Conservation (phyloP, 345 rosid genomes). For the Microthlaspi erraticum region DNA sequence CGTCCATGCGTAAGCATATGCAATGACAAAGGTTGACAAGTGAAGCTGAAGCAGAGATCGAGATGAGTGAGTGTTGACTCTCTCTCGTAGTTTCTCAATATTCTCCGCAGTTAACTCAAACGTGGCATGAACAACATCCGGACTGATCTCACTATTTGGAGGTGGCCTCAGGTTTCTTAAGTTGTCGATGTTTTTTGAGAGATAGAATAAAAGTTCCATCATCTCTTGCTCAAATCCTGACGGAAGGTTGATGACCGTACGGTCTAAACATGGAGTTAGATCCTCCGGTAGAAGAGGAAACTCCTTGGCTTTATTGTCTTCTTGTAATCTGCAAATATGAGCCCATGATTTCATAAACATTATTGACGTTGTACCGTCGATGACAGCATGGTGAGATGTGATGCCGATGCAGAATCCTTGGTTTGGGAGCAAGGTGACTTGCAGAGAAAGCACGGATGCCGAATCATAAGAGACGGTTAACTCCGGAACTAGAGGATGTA, state of each 20-base stretch:
- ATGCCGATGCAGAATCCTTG: neutral
- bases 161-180: conserved; percentile 4
- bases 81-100: conserved; percentile 35
- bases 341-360: neutral
- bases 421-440: neutral
- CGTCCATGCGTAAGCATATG: conserved; percentile 29
- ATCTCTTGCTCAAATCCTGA: conserved; percentile 5
- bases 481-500: neutral
- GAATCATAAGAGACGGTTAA: neutral
- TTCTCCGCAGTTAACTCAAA: conserved; percentile 34
- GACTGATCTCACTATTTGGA: neutral
- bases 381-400: neutral
- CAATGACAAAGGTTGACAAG: conserved; percentile 43
- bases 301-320: neutral
- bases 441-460: neutral
- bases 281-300: neutral
- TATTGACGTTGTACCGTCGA: neutral
- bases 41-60: neutral
- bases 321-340: neutral
- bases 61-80: conserved; percentile 2
- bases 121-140: conserved; percentile 32
- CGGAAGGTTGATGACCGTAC: conserved; percentile 32
- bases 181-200: neutral
- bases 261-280: conserved; percentile 33
- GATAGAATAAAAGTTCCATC: conserved; percentile 9